phyloP scores from a whole-genome alignment of 2,329 filamentous ascomycete genomes.

The Onygenales sp. region DNA sequence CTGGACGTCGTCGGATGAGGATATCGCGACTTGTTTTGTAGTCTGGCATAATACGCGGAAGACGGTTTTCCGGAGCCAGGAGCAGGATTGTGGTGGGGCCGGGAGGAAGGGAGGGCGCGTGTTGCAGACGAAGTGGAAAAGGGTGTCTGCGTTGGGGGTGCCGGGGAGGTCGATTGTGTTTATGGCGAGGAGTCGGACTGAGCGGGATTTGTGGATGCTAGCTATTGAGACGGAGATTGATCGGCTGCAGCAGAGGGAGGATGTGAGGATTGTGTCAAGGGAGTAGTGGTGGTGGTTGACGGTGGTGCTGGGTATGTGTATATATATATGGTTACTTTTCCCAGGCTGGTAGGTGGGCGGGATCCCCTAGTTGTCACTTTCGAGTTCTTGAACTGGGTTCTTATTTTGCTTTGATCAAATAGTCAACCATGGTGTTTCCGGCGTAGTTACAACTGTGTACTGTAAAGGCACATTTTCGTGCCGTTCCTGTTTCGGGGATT shows the following conservation, averaged over 20 bases:
- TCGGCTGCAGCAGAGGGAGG: conserved; percentile 42
- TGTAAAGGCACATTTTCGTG: too few relatives aligned
- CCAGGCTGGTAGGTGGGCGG: background rate
- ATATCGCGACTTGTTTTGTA: conserved; percentile 59
- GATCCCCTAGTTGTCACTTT: too few relatives aligned
- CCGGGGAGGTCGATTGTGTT: conserved; percentile 57
- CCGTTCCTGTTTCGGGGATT: background rate
- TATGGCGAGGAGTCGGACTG: conserved; percentile 53
- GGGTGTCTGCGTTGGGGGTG: conserved; percentile 52
- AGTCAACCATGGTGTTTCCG: too few relatives aligned
- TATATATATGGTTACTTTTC: background rate
- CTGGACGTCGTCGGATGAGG: conserved; percentile 55
- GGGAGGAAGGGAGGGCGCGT: conserved; percentile 19
- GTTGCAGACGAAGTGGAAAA: conserved; percentile 39
- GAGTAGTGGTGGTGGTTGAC: background rate
- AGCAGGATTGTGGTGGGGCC: conserved; percentile 20
- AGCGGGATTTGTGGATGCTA: conserved; percentile 60
- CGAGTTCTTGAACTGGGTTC: background rate
- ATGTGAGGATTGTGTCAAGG: conserved; percentile 37
- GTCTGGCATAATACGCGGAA: conserved; percentile 53
- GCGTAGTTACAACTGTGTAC: too few relatives aligned
- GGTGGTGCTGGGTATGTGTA: background rate
- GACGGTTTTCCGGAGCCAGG: conserved; percentile 43
- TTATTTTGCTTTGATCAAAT: too few relatives aligned
- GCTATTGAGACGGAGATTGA: conserved; percentile 59